Conservation (phyloP, 768 basidiomycete species). For the Jaapia argillacea region DNA sequence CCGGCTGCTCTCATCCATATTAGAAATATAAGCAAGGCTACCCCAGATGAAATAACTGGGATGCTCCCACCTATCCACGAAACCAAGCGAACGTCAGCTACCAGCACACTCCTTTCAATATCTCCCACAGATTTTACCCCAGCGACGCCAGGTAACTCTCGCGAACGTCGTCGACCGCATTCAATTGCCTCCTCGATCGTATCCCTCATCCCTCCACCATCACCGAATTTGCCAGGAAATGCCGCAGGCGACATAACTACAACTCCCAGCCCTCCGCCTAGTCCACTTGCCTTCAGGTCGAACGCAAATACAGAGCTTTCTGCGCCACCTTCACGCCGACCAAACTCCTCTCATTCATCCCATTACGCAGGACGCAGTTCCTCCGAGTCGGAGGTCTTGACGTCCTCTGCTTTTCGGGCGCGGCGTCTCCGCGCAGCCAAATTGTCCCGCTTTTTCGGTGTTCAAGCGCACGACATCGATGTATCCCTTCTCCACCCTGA, state of each 20-base stretch:
- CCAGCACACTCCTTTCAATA: conserved; percentile 5
- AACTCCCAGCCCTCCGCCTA: neutral
- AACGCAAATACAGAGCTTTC: neutral
- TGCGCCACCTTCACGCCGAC: neutral
- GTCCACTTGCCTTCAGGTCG: neutral
- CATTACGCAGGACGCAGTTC: conserved; percentile 2
- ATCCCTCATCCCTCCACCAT: neutral
- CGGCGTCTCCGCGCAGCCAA: conserved; percentile 42
- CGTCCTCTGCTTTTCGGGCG: conserved; percentile 14
- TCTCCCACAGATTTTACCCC: neutral
- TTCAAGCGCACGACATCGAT: conserved; percentile 34
- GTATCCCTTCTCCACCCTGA: neutral
- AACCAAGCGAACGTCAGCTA: conserved; percentile 13
- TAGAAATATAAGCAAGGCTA: conserved; percentile 11
- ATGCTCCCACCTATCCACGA: neutral
- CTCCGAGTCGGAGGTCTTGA: conserved; percentile 1
- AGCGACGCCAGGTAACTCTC: neutral
- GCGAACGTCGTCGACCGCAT: neutral
- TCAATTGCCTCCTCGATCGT: neutral
- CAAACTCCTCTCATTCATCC: conserved; percentile 3
- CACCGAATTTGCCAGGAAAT: too few relatives aligned
- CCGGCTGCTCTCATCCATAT: conserved; percentile 31
- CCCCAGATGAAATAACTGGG: conserved; percentile 6
- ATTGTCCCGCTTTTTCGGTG: conserved; percentile 48
- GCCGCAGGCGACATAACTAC: too few relatives aligned